Conservation (phyloP, 345 rosid genomes). For the Salix exigua region DNA sequence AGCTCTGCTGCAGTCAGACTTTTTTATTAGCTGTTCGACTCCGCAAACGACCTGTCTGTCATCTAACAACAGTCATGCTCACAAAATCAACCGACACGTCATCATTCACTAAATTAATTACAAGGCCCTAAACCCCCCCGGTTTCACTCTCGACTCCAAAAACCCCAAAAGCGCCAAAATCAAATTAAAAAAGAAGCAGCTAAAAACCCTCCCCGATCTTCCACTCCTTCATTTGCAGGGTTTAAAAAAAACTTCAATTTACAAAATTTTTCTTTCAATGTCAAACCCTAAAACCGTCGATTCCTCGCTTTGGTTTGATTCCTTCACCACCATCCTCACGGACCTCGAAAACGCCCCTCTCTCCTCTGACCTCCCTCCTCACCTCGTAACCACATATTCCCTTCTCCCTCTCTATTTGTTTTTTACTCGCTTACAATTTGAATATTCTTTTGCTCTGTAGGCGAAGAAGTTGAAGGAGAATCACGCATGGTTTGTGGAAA, state of each 20-base stretch:
- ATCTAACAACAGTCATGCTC: not conserved
- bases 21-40: not conserved
- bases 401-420: not conserved
- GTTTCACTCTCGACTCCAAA: not conserved
- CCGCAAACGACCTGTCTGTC: not conserved
- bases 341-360: constrained; percentile 61
- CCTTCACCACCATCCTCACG: constrained; percentile 59
- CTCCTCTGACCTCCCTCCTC: constrained; percentile 51
- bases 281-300: constrained; percentile 53
- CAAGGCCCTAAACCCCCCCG: not conserved
- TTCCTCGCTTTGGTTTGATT: constrained; percentile 75
- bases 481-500: constrained; percentile 64
- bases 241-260: not conserved
- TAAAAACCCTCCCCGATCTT: not conserved
- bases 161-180: not conserved
- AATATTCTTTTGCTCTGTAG: constrained; percentile 28
- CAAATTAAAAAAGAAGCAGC: not conserved
- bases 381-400: constrained; percentile 33
- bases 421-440: not conserved
- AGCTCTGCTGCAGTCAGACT: not conserved
- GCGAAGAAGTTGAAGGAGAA: constrained; percentile 66
- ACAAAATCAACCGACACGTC: not conserved
- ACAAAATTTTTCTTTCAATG: constrained; percentile 29
- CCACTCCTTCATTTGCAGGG: not conserved
- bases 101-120: not conserved